Evolutionary conservation across 1,284 basidiomycete species (phyloP).

Genomic region (Tilletia indica): DNA sequence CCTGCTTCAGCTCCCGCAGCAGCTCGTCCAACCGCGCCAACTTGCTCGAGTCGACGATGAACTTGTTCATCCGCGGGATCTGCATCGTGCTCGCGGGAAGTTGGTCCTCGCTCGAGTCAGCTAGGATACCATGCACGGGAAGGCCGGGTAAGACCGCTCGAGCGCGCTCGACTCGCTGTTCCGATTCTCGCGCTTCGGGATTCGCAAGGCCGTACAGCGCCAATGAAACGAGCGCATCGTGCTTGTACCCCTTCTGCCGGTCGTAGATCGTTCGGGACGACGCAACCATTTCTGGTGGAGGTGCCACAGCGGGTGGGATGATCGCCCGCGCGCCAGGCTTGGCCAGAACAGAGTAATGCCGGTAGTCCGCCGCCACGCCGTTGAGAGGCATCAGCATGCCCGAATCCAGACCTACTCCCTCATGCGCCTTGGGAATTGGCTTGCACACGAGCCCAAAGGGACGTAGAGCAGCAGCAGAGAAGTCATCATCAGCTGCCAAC

Average conservation of each 20-base stretch:
- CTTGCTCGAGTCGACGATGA: slow-evolving; percentile 96
- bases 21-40: slow-evolving; percentile 84
- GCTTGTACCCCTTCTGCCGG: slow-evolving; percentile 63
- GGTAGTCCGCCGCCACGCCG: slow-evolving; percentile 66
- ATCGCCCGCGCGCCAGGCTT: slow-evolving; percentile 77
- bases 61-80: slow-evolving; percentile 89
- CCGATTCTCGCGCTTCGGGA: slow-evolving; percentile 66
- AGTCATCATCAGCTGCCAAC: slow-evolving; percentile 63
- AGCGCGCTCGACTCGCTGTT: slow-evolving; percentile 63
- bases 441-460: slow-evolving; percentile 55
- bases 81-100: slow-evolving; percentile 81
- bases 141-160: slow-evolving; percentile 66
- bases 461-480: slow-evolving; percentile 60
- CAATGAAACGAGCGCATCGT: slow-evolving; percentile 67
- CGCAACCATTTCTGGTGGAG: slow-evolving; percentile 73
- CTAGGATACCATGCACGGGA: slow-evolving; percentile 69
- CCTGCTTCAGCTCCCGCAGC: slow-evolving; percentile 85
- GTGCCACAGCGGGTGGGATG: slow-evolving; percentile 77
- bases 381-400: slow-evolving; percentile 63
- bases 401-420: slow-evolving; percentile 33
- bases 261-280: slow-evolving; percentile 78
- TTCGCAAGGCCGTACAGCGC: slow-evolving; percentile 81
- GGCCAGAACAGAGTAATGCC: slow-evolving; percentile 76
- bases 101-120: slow-evolving; percentile 70
- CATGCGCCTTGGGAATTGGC: slow-evolving; percentile 41